Conservation (phyloP, 768 basidiomycete species). For the Rhizopogon sp. region DNA sequence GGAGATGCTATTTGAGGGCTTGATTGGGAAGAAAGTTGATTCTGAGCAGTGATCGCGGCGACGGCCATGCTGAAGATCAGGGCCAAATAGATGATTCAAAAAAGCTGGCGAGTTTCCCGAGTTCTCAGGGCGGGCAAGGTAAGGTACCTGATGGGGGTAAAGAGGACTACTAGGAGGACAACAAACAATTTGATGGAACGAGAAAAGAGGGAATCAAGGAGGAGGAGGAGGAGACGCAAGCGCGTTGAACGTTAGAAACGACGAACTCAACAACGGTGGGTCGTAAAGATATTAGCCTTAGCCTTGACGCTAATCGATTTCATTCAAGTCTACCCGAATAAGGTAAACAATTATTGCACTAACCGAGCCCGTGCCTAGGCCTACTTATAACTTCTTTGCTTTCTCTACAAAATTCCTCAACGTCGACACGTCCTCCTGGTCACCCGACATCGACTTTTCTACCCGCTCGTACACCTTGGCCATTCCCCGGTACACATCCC, state of each 20-base stretch:
- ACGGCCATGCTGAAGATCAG: not conserved
- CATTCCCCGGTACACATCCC: conserved; percentile 43
- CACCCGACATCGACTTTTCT: conserved; percentile 33
- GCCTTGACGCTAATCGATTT: not conserved
- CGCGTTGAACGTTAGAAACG: too few relatives aligned
- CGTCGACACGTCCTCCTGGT: conserved; percentile 34
- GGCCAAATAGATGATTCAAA: not conserved
- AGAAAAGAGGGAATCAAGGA: too few relatives aligned
- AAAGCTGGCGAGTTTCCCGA: not conserved
- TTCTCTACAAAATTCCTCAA: conserved; percentile 41
- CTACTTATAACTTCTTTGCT: conserved; percentile 28
- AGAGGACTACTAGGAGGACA: not conserved
- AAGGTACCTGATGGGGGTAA: not conserved
- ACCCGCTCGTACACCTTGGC: conserved; percentile 41
- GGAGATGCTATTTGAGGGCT: not conserved
- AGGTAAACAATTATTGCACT: not conserved
- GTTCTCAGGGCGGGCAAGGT: not conserved
- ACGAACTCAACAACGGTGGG: too few relatives aligned
- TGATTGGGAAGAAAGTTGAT: conserved; percentile 4
- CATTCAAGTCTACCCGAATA: not conserved
- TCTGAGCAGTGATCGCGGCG: conserved; percentile 13
- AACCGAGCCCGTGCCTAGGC: too few relatives aligned
- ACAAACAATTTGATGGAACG: too few relatives aligned
- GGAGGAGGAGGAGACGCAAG: too few relatives aligned
- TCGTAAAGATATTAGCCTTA: too few relatives aligned